Evolutionary conservation across 805 yeast genomes (phyloP).

Genomic region (Helenozyma baotianmanensis): DNA sequence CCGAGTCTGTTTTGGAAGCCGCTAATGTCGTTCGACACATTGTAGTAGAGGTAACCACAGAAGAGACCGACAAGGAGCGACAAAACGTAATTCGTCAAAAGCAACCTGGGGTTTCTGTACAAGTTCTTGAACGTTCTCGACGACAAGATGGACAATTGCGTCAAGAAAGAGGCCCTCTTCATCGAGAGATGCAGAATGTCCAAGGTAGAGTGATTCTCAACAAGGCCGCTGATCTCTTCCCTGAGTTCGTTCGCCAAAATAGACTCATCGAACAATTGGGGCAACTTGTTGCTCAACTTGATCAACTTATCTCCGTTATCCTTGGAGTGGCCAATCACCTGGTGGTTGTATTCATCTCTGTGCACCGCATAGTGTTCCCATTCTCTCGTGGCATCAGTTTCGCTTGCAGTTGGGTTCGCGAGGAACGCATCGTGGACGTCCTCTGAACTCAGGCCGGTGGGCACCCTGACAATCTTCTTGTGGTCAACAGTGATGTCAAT

Average conservation of each 20-base stretch:
- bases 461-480: constrained; percentile 25
- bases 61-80: constrained; percentile 74
- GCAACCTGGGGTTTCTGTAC: constrained; percentile 87
- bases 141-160: constrained; percentile 70
- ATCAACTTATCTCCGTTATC: constrained; percentile 19
- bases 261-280: constrained; percentile 35
- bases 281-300: constrained; percentile 23
- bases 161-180: constrained; percentile 51
- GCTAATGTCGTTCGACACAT: constrained; percentile 81
- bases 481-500: constrained; percentile 83
- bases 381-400: constrained; percentile 62
- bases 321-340: constrained; percentile 13
- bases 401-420: constrained; percentile 17
- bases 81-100: constrained; percentile 77
- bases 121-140: constrained; percentile 88
- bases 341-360: constrained; percentile 57
- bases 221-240: constrained; percentile 30
- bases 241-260: constrained; percentile 36
- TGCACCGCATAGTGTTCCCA: constrained; percentile 87
- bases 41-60: constrained; percentile 81
- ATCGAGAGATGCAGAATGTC: constrained; percentile 30
- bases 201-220: constrained; percentile 20
- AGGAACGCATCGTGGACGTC: constrained; percentile 30
- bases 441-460: constrained; percentile 10
- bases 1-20: constrained; percentile 97